Evolutionary conservation across 257 asterid species (phyloP).

Genomic region (Dorcoceras hygrometricum): DNA sequence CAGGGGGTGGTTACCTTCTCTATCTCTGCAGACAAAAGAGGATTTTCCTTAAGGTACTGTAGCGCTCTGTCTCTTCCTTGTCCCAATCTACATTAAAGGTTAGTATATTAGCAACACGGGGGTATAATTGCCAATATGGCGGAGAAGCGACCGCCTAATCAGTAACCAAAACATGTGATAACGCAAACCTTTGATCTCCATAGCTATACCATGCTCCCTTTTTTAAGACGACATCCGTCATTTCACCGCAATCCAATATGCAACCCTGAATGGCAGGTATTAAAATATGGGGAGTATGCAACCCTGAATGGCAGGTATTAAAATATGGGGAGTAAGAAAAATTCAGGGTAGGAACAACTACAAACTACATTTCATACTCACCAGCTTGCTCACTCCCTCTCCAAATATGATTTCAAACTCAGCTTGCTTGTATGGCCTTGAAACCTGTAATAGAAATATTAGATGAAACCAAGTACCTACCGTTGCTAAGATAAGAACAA

Average conservation of each 20-base stretch:
- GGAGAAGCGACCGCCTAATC: too few relatives aligned
- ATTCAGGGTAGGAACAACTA: slow-evolving; percentile 13
- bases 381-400: slow-evolving; percentile 98
- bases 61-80: slow-evolving; percentile 96
- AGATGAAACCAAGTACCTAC: slow-evolving; percentile 23
- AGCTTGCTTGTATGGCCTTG: slow-evolving; percentile 99
- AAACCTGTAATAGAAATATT: slow-evolving; percentile 53
- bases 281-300: slow-evolving; percentile 32
- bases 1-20: slow-evolving; percentile 60
- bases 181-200: slow-evolving; percentile 74
- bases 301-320: slow-evolving; percentile 49
- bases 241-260: slow-evolving; percentile 90
- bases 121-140: too few relatives aligned
- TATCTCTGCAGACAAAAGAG: slow-evolving; percentile 65
- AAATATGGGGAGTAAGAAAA: slow-evolving; percentile 12
- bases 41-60: slow-evolving; percentile 79
- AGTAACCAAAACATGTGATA: slow-evolving; percentile 8
- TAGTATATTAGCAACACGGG: slow-evolving; percentile 3
- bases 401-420: slow-evolving; percentile 96
- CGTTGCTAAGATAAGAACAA: slow-evolving; percentile 14
- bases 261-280: slow-evolving; percentile 62
- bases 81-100: slow-evolving; percentile 60
- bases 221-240: slow-evolving; percentile 66
- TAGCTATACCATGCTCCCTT: slow-evolving; percentile 98
- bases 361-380: slow-evolving; percentile 28